Conservation (phyloP, 805 yeast genomes). For the Zygoascus bituminiphila region DNA sequence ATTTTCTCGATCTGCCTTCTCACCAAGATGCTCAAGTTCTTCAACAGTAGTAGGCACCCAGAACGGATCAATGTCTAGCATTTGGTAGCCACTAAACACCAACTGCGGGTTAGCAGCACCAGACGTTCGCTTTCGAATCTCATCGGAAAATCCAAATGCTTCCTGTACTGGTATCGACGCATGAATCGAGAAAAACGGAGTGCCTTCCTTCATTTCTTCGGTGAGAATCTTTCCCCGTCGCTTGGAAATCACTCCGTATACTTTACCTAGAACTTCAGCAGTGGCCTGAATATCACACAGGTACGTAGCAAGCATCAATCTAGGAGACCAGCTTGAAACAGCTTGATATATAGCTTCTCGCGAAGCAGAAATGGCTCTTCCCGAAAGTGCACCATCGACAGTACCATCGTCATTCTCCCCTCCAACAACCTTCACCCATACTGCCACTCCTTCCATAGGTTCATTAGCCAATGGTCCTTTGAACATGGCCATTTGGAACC, state of each 20-base stretch:
- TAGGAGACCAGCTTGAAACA: conserved; percentile 75
- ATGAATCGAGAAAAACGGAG: conserved; percentile 83
- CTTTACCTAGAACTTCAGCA: conserved; percentile 90
- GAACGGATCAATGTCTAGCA: conserved; percentile 87
- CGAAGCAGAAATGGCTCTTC: conserved; percentile 64
- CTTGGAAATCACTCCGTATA: conserved; percentile 85
- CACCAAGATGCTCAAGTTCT: conserved; percentile 90
- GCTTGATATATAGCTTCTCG: conserved; percentile 65
- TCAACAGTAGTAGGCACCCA: conserved; percentile 99
- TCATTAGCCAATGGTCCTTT: conserved; percentile 90
- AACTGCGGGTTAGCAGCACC: conserved; percentile 98
- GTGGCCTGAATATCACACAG: conserved; percentile 92
- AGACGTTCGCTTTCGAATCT: conserved; percentile 82
- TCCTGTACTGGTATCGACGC: conserved; percentile 89
- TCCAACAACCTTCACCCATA: conserved; percentile 21
- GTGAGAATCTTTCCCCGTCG: conserved; percentile 77
- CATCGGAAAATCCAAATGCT: conserved; percentile 95
- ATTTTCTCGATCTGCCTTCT: conserved; percentile 84
- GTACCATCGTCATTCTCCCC: conserved; percentile 22
- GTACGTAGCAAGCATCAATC: conserved; percentile 87
- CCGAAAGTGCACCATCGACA: conserved; percentile 30
- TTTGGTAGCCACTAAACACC: conserved; percentile 80
- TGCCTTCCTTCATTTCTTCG: conserved; percentile 97
- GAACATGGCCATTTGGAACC: conserved; percentile 71
- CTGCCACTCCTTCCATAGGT: conserved; percentile 68